A percentile compares a stretch with the other conserved stretches of the same genome.
phyloP scores from a whole-genome alignment of 768 basidiomycete species.

The Leccinellum albellum region DNA sequence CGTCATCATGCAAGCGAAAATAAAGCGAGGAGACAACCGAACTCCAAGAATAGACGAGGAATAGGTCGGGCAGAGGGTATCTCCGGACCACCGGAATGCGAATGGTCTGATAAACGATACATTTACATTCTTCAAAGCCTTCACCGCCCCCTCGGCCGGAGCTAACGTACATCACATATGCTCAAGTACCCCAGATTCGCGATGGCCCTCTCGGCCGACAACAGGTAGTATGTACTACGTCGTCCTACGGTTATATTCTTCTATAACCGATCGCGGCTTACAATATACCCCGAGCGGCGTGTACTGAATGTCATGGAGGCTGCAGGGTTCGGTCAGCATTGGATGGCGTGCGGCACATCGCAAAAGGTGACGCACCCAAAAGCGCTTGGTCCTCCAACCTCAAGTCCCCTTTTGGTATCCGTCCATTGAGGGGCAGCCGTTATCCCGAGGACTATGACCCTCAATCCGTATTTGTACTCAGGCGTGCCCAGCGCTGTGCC shows the following conservation, averaged over 20 bases:
- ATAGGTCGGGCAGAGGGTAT: not conserved
- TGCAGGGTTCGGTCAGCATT: conserved; percentile 10
- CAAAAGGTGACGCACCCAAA: conserved; percentile 41
- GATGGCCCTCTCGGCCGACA: not conserved
- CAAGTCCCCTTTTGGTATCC: conserved; percentile 44
- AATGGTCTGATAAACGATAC: not conserved
- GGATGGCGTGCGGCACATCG: not conserved
- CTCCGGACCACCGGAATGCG: not conserved
- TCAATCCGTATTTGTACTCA: conserved; percentile 56
- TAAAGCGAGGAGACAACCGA: not conserved
- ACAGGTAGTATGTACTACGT: conserved; percentile 1
- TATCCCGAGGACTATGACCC: conserved; percentile 50
- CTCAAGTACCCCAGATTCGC: conserved; percentile 4
- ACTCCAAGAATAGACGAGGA: not conserved
- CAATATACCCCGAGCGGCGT: conserved; percentile 38
- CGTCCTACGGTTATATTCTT: conserved; percentile 32
- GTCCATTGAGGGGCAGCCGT: conserved; percentile 56
- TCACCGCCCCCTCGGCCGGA: not conserved
- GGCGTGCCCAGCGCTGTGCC: conserved; percentile 61
- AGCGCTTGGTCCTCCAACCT: conserved; percentile 48
- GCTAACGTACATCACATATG: not conserved
- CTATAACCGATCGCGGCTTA: conserved; percentile 45
- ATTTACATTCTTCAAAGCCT: not conserved
- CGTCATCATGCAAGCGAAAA: not conserved
- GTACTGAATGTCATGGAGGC: conserved; percentile 34